phyloP scores from a whole-genome alignment of 352 stramenopile species.

The Pythium diclinum region DNA sequence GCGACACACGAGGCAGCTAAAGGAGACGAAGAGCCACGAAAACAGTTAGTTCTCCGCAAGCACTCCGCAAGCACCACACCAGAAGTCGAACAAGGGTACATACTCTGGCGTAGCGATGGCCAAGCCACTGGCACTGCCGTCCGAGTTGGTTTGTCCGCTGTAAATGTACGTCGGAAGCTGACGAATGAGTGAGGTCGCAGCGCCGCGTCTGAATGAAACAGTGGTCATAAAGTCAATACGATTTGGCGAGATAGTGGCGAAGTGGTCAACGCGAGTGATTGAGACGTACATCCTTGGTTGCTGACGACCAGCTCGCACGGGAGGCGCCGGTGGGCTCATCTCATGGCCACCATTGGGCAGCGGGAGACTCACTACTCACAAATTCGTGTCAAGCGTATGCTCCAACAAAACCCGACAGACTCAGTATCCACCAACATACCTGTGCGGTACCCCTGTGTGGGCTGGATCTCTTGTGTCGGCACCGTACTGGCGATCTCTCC shows the following conservation, averaged over 20 bases:
- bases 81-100: conserved; percentile 7
- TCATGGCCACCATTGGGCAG: conserved; percentile 34
- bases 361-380: conserved; percentile 53
- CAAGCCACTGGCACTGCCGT: conserved; percentile 29
- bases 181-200: conserved; percentile 60
- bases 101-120: conserved; percentile 57
- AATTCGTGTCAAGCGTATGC: background rate
- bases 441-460: conserved; percentile 33
- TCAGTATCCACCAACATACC: conserved; percentile 23
- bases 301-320: conserved; percentile 25
- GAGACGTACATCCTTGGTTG: conserved; percentile 33
- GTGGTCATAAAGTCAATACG: background rate
- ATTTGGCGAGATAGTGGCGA: background rate
- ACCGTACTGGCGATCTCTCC: conserved; percentile 15
- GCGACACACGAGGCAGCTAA: conserved; percentile 91
- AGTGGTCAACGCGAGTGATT: too few relatives aligned
- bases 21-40: conserved; percentile 4
- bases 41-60: too few relatives aligned
- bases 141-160: conserved; percentile 32
- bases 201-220: conserved; percentile 43
- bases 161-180: conserved; percentile 83
- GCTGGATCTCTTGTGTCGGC: conserved; percentile 32
- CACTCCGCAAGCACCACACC: background rate
- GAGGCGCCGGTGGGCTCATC: conserved; percentile 22
- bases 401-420: too few relatives aligned